Conservation (phyloP, 116 monocot species). For the Iris pallida region DNA sequence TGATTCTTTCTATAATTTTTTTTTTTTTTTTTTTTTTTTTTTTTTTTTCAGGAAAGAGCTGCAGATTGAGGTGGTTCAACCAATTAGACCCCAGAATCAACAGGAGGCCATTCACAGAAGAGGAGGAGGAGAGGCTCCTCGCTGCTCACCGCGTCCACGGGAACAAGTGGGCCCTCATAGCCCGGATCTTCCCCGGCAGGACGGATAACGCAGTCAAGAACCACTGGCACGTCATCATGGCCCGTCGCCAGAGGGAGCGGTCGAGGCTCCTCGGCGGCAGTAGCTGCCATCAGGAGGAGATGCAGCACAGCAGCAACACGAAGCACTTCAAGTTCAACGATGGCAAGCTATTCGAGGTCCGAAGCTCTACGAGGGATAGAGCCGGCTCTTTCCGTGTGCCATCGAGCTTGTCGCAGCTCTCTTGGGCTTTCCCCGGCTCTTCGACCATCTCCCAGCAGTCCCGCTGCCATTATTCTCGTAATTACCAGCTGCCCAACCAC, state of each 20-base stretch:
- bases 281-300: neutral
- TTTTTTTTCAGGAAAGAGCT: conserved; percentile 59
- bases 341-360: too few relatives aligned
- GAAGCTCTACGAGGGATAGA: neutral
- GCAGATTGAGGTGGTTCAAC: conserved; percentile 87
- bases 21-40: neutral
- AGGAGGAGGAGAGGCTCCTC: conserved; percentile 65
- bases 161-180: conserved; percentile 80
- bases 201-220: conserved; percentile 85
- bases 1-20: neutral
- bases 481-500: neutral
- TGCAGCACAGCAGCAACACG: neutral
- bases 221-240: conserved; percentile 81
- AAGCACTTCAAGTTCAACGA: neutral
- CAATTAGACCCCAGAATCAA: conserved; percentile 75
- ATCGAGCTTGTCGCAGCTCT: too few relatives aligned
- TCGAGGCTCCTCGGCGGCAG: conserved; percentile 14
- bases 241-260: conserved; percentile 36
- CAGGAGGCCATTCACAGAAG: conserved; percentile 61
- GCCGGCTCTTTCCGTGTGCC: neutral
- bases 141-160: conserved; percentile 51
- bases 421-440: neutral
- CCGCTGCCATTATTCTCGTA: neutral
- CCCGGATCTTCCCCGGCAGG: conserved; percentile 71
- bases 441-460: too few relatives aligned